Percentiles rank a stretch among this genome's conserved stretches.
These are phyloP conservation scores for Mucor circinelloides DNA, from an alignment of 371 early-diverging fungal genomes.

Conservation along the genomic window DNA sequence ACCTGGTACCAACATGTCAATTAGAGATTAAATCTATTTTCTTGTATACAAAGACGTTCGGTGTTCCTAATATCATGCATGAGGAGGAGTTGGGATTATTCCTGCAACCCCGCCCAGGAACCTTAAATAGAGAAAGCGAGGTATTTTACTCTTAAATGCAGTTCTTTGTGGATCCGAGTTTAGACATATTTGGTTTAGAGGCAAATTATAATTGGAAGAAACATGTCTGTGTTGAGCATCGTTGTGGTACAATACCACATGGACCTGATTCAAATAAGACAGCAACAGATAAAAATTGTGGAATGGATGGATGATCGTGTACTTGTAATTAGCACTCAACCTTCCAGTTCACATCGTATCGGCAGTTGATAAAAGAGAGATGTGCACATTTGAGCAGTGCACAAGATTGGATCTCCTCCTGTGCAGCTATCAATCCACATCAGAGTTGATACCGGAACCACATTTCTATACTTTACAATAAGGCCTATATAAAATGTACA, in stretches of 20 bases:
- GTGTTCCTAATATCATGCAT: neutral
- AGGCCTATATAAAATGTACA: neutral
- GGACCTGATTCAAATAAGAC: neutral
- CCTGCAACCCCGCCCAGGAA: neutral
- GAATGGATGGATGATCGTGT: neutral
- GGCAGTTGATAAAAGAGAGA: neutral
- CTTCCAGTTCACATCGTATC: too few species aligned
- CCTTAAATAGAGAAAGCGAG: neutral
- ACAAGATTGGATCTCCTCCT: neutral
- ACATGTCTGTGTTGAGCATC: neutral
- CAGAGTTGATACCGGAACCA: neutral
- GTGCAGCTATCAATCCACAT: neutral
- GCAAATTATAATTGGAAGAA: neutral
- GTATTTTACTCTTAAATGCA: neutral
- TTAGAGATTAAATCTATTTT: neutral
- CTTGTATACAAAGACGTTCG: neutral
- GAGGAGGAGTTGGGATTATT: neutral
- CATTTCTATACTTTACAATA: neutral
- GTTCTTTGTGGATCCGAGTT: neutral
- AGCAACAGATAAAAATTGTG: neutral
- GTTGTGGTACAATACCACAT: neutral
- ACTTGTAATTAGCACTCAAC: neutral
- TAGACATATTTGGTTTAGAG: neutral
- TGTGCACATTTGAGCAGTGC: neutral
- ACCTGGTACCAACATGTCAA: neutral